A percentile compares a stretch with the other conserved stretches of the same genome.
phyloP scores from a whole-genome alignment of 1,139 yeast genomes.

The Pichia sp. region DNA sequence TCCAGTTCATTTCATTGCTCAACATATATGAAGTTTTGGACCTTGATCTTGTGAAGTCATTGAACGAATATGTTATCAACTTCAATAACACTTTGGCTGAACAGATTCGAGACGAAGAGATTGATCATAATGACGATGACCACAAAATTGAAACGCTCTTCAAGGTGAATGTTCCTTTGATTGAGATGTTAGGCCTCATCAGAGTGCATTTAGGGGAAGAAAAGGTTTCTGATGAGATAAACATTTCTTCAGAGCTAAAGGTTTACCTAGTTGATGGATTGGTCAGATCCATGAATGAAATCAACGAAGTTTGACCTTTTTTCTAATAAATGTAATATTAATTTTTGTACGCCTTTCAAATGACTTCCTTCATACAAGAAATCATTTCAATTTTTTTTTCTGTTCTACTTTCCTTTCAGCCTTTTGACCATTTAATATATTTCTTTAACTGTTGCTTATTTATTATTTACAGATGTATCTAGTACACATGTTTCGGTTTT shows the following conservation, averaged over 20 bases:
- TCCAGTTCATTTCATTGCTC: slow-evolving; percentile 26
- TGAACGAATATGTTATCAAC: slow-evolving; percentile 9
- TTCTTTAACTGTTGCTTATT: neutral
- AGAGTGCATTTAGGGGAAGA: slow-evolving; percentile 25
- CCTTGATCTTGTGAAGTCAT: slow-evolving; percentile 13
- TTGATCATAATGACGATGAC: neutral
- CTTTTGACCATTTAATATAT: neutral
- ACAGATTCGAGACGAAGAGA: neutral
- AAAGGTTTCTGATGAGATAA: slow-evolving; percentile 10
- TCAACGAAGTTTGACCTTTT: slow-evolving; percentile 17
- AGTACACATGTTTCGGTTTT: too few relatives aligned
- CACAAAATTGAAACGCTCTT: slow-evolving; percentile 15
- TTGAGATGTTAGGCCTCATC: slow-evolving; percentile 28
- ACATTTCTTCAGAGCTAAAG: slow-evolving; percentile 16
- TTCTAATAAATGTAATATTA: neutral
- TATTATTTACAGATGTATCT: too few relatives aligned
- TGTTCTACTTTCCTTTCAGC: neutral
- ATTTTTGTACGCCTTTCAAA: neutral
- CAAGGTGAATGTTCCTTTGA: slow-evolving; percentile 24
- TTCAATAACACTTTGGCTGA: neutral
- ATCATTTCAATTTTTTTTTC: neutral
- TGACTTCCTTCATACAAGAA: neutral
- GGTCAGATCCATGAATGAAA: slow-evolving; percentile 22
- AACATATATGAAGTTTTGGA: slow-evolving; percentile 21
- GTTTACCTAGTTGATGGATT: slow-evolving; percentile 25